Evolutionary conservation across 768 basidiomycete species (phyloP), one percentile per base, ranked within the genome.

Genomic region (Flagelloscypha sp.): DNA sequence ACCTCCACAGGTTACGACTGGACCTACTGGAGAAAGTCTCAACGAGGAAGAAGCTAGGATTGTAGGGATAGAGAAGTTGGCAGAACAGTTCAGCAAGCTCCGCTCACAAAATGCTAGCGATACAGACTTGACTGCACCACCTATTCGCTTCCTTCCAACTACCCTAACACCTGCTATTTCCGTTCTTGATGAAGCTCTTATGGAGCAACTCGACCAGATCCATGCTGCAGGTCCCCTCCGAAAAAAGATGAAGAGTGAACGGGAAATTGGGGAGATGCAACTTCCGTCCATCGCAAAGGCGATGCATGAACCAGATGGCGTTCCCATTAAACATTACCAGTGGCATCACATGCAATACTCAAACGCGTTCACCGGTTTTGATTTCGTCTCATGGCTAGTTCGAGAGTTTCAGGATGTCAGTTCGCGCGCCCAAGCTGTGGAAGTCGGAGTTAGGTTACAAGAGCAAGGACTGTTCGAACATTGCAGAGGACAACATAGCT

Each of bases 351-450:
- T 56, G 12, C 70, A 68, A 24, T 87, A 89, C 49, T 70, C 74
- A 3, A 82, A 90, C 43, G 79, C 84, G 4, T 97, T 98, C 54
- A 87, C 79, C 7, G 93, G 93, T 1, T 79, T 76, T 43, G 87
- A 90, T 27, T 78, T 97, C 46, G 84, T 92, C 16, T 82, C 81
- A 1, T 98, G 93, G 93, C 62, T 95, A 13, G 75, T 86, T n/a
- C 74, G 85, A 21, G 85, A 92, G 55, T 97, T 92, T 50, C 74
- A 79, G 20, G 93, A 97, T 52, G 76, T 95, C 6, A 79, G 83
- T 1, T 84, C 82, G 11, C 66, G 87, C 34, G 76, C 81, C 18
- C 84, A 90, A 46, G 94, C 73, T 0, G 61, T 72, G 12, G 84
- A 90, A 42, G 83, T 78, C 74, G 94, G 87, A 5, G 59, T 68